Conservation (phyloP, 441 rosid species). For the Metrosideros polymorpha region DNA sequence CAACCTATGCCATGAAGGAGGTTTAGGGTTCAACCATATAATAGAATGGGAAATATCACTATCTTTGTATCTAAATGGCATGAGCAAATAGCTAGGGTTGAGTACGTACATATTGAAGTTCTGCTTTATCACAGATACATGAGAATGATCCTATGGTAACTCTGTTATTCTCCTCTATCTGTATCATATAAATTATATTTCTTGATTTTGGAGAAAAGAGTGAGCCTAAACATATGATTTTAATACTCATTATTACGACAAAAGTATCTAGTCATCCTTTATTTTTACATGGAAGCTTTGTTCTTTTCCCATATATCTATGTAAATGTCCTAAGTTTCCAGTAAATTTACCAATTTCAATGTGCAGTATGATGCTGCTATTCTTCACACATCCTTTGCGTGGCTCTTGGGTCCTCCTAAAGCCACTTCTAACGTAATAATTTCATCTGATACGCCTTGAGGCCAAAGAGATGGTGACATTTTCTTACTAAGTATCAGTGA, state of each 20-base stretch:
- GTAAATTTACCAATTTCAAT: background rate
- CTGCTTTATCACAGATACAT: background rate
- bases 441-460: background rate
- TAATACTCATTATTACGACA: background rate
- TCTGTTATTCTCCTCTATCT: background rate
- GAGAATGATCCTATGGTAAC: background rate
- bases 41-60: background rate
- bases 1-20: background rate
- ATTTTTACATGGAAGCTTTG: background rate
- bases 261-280: background rate
- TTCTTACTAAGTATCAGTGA: background rate
- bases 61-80: background rate
- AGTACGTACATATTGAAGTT: background rate
- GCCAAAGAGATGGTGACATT: background rate
- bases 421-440: conserved; percentile 36
- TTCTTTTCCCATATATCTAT: background rate
- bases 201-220: background rate
- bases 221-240: background rate
- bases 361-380: conserved; percentile 87
- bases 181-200: background rate
- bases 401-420: conserved; percentile 71
- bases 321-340: background rate
- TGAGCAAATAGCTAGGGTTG: background rate
- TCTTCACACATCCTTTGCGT: conserved; percentile 87
- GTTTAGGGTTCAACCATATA: background rate